Percentiles rank a stretch among this genome's conserved stretches.
phyloP scores from a whole-genome alignment of 73 alveolate genomes.

The Paramecium biaurelia region DNA sequence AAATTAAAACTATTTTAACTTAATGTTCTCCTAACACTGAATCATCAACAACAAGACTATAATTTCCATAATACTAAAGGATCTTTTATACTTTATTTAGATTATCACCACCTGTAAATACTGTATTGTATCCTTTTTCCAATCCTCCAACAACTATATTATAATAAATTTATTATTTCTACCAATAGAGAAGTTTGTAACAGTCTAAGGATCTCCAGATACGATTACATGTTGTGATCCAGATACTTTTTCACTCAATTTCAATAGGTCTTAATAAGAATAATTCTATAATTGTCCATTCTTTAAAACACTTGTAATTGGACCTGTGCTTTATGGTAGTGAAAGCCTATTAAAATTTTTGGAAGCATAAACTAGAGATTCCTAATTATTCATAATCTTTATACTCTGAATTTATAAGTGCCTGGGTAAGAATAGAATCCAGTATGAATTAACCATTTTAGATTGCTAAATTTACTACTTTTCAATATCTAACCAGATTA shows the following conservation, averaged over 20 bases:
- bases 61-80: neutral
- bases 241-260: neutral
- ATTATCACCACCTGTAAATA: neutral
- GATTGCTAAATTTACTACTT: constrained; percentile 38
- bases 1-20: neutral
- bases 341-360: constrained; percentile 44
- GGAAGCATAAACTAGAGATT: constrained; percentile 33
- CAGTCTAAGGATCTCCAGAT: neutral
- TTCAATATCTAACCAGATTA: constrained; percentile 34
- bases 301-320: neutral
- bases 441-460: constrained; percentile 54
- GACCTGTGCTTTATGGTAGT: neutral
- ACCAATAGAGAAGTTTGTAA: neutral
- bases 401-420: constrained; percentile 61
- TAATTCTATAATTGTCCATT: neutral
- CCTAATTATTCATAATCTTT: neutral
- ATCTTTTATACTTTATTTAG: neutral
- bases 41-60: neutral
- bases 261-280: neutral
- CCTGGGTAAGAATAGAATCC: constrained; percentile 66
- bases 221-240: neutral
- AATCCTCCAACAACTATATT: neutral
- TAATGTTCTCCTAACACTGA: neutral
- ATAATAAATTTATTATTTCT: neutral
- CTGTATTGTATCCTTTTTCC: neutral